These are phyloP conservation scores for Intubia oerlemansii DNA, from an alignment of 2,329 filamentous ascomycete species.

Conservation along the genomic window DNA sequence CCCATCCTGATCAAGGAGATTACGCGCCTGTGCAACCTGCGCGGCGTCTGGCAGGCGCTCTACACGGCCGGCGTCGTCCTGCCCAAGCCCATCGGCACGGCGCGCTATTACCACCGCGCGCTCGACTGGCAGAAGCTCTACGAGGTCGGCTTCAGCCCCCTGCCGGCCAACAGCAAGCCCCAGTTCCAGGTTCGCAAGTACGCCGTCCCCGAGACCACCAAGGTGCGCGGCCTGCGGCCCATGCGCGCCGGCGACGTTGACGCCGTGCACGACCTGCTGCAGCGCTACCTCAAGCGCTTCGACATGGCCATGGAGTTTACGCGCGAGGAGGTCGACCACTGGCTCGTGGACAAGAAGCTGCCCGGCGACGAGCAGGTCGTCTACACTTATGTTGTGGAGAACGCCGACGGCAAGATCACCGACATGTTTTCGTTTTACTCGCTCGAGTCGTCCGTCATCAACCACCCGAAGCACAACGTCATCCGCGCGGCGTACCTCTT, in stretches of 20 bases:
- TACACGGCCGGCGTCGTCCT: constrained; percentile 87
- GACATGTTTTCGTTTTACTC: constrained; percentile 97
- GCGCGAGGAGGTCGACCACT: constrained; percentile 67
- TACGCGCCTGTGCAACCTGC: constrained; percentile 72
- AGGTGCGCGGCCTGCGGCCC: constrained; percentile 52
- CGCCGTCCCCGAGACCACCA: constrained; percentile 52
- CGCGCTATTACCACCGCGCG: constrained; percentile 84
- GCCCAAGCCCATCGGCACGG: constrained; percentile 79
- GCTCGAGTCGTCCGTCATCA: constrained; percentile 82
- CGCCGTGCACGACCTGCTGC: constrained; percentile 51
- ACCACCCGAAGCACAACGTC: constrained; percentile 52
- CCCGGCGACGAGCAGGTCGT: constrained; percentile 56
- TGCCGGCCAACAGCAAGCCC: constrained; percentile 67
- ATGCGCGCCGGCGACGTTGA: constrained; percentile 67
- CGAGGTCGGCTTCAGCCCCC: constrained; percentile 80
- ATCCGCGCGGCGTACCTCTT: constrained; percentile 88
- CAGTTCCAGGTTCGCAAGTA: constrained; percentile 73
- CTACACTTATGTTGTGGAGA: constrained; percentile 82
- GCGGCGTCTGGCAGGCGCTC: constrained; percentile 81
- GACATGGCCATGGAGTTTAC: constrained; percentile 69
- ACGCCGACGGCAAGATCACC: constrained; percentile 51
- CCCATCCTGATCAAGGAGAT: constrained; percentile 96
- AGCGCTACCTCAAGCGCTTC: constrained; percentile 58
- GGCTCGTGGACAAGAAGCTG: constrained; percentile 54
- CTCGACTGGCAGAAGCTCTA: constrained; percentile 93